These are phyloP conservation scores for Sporobolomyces phaffii DNA, from an alignment of 768 basidiomycete genomes.

Conservation along the genomic window DNA sequence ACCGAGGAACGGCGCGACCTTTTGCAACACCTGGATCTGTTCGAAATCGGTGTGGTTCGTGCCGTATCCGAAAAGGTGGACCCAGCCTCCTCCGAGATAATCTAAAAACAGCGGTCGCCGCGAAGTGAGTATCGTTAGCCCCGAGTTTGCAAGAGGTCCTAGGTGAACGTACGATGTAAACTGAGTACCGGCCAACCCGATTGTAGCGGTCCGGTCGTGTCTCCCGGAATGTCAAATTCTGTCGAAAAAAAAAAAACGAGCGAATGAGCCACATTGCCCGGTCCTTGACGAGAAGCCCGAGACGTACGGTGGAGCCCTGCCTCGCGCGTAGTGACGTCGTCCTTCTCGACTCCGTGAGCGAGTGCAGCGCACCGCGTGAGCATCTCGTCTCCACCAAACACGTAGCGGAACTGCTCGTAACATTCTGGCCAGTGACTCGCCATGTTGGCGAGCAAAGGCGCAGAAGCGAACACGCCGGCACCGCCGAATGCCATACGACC, in stretches of 20 bases:
- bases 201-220: conserved; percentile 39
- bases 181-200: conserved; percentile 35
- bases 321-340: conserved; percentile 28
- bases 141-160: background rate
- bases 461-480: conserved; percentile 31
- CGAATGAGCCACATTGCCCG: too few relatives aligned
- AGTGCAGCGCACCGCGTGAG: conserved; percentile 37
- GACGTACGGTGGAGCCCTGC: conserved; percentile 36
- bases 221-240: conserved; percentile 41
- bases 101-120: too few relatives aligned
- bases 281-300: background rate
- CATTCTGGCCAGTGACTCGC: conserved; percentile 28
- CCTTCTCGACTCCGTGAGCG: conserved; percentile 18
- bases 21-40: conserved; percentile 18
- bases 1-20: conserved; percentile 36
- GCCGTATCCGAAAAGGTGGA: conserved; percentile 35
- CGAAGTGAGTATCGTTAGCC: too few relatives aligned
- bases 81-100: conserved; percentile 16
- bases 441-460: conserved; percentile 14
- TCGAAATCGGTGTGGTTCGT: conserved; percentile 21
- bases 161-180: conserved; percentile 29
- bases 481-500: conserved; percentile 40
- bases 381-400: conserved; percentile 42
- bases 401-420: conserved; percentile 22
- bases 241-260: background rate